Percentiles rank a stretch among this genome's conserved stretches.
Evolutionary conservation across 805 yeast species (phyloP).

Genomic region (Candida tammaniensis): DNA sequence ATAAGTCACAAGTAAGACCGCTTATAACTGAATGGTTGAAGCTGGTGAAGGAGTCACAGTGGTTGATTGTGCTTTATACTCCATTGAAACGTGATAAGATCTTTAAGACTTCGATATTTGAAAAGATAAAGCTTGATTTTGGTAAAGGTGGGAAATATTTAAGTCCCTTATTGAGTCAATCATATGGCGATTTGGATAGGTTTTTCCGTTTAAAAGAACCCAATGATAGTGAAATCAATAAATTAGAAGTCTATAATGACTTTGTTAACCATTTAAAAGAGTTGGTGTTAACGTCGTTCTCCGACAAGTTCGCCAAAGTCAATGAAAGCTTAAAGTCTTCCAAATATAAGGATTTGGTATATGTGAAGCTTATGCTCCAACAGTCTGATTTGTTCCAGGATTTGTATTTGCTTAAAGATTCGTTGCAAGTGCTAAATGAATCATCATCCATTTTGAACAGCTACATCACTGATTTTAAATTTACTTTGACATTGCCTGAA

Average conservation of each 20-base stretch:
- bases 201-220: slow-evolving; percentile 39
- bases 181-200: slow-evolving; percentile 32
- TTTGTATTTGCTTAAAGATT: slow-evolving; percentile 11
- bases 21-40: slow-evolving; percentile 78
- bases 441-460: too few relatives aligned
- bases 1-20: slow-evolving; percentile 78
- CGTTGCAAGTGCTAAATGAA: slow-evolving; percentile 4
- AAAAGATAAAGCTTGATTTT: slow-evolving; percentile 56
- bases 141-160: slow-evolving; percentile 15
- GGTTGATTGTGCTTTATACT: slow-evolving; percentile 58
- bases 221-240: slow-evolving; percentile 30
- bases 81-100: slow-evolving; percentile 38
- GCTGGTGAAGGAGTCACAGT: slow-evolving; percentile 34
- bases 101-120: slow-evolving; percentile 48
- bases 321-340: slow-evolving; percentile 2
- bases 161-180: slow-evolving; percentile 1
- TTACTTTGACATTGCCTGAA: slow-evolving; percentile 7
- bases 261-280: slow-evolving; percentile 24
- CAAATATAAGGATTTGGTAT: slow-evolving; percentile 6
- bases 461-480: neutral
- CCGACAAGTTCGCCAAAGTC: too few relatives aligned
- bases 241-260: slow-evolving; percentile 50
- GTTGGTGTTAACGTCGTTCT: slow-evolving; percentile 10
- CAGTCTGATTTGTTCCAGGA: slow-evolving; percentile 4
- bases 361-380: slow-evolving; percentile 7